A percentile compares a stretch with the other conserved stretches of the same genome.
These are phyloP conservation scores for Podospora pseudoanserina DNA, from an alignment of 495 filamentous ascomycete genomes.

Conservation along the genomic window DNA sequence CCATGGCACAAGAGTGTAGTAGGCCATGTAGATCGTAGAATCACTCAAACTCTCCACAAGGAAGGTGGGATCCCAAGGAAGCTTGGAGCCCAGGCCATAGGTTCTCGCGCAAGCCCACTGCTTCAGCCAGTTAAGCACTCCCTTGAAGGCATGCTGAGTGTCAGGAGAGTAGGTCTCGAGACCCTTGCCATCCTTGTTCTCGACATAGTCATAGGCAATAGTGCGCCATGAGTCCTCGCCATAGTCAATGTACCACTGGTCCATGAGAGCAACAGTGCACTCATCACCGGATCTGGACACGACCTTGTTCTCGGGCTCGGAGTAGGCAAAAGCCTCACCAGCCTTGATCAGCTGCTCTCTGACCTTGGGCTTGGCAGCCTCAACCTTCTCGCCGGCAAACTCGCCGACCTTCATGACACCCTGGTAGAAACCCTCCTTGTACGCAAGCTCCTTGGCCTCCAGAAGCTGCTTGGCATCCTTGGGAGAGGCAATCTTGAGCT, in stretches of 20 bases:
- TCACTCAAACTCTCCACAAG: slow-evolving; percentile 91
- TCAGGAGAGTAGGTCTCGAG: slow-evolving; percentile 77
- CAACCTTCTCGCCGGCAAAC: slow-evolving; percentile 82
- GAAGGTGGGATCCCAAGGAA: slow-evolving; percentile 92
- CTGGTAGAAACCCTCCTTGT: slow-evolving; percentile 97
- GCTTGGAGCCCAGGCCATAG: slow-evolving; percentile 87
- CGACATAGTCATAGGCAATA: slow-evolving; percentile 67
- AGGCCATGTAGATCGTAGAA: slow-evolving; percentile 92
- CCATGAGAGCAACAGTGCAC: slow-evolving; percentile 79
- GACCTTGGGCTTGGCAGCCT: slow-evolving; percentile 82
- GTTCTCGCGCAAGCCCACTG: slow-evolving; percentile 93
- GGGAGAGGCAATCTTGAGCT: slow-evolving; percentile 92
- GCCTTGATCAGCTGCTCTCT: slow-evolving; percentile 71
- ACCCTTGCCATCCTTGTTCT: slow-evolving; percentile 55
- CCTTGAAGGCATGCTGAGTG: slow-evolving; percentile 77
- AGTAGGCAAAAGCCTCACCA: slow-evolving; percentile 84
- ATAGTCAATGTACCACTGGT: slow-evolving; percentile 97
- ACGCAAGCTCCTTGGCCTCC: slow-evolving; percentile 92
- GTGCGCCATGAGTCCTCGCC: slow-evolving; percentile 77
- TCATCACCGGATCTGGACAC: slow-evolving; percentile 82
- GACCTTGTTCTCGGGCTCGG: slow-evolving; percentile 86
- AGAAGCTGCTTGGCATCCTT: slow-evolving; percentile 87
- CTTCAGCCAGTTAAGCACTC: slow-evolving; percentile 83
- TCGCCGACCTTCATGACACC: slow-evolving; percentile 87
- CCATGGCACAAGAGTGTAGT: slow-evolving; percentile 90